These are phyloP conservation scores for Tanacetum coccineum DNA, from an alignment of 129 eudicot genomes.

Conservation along the genomic window DNA sequence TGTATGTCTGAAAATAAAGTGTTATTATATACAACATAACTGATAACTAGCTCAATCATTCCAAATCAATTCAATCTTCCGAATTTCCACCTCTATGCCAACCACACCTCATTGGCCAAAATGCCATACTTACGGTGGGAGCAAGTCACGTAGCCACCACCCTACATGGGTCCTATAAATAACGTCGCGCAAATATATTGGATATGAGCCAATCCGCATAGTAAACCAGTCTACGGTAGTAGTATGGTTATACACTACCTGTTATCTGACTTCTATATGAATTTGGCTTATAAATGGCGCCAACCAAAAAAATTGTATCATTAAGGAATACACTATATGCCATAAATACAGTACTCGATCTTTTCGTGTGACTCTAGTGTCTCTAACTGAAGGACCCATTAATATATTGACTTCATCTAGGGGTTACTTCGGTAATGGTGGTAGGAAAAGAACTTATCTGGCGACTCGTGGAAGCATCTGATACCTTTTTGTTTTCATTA, in stretches of 20 bases:
- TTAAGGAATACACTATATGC: neutral
- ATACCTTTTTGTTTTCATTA: conserved; percentile 36
- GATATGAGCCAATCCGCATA: conserved; percentile 3
- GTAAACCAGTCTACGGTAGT: neutral
- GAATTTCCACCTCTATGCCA: neutral
- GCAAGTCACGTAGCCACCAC: neutral
- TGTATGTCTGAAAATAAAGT: neutral
- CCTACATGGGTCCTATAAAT: neutral
- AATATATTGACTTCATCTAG: conserved; percentile 49
- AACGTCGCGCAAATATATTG: neutral
- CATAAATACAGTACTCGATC: neutral
- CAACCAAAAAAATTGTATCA: conserved; percentile 6
- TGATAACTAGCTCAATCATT: neutral
- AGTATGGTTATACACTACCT: neutral
- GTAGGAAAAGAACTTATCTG: conserved; percentile 67
- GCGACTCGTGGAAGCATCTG: conserved; percentile 54
- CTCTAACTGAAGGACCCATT: neutral
- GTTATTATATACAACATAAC: conserved; percentile 7
- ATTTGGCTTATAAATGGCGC: conserved; percentile 1
- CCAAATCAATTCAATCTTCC: neutral
- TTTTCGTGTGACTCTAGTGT: neutral
- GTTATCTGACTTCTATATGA: conserved; percentile 2
- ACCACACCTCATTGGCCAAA: neutral
- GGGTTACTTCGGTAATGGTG: conserved; percentile 64
- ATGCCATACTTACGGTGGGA: neutral